Evolutionary conservation across 169 alveolate genomes (phyloP), one percentile per base, ranked within the genome.

Genomic region (Plasmodium billcollinsi): DNA sequence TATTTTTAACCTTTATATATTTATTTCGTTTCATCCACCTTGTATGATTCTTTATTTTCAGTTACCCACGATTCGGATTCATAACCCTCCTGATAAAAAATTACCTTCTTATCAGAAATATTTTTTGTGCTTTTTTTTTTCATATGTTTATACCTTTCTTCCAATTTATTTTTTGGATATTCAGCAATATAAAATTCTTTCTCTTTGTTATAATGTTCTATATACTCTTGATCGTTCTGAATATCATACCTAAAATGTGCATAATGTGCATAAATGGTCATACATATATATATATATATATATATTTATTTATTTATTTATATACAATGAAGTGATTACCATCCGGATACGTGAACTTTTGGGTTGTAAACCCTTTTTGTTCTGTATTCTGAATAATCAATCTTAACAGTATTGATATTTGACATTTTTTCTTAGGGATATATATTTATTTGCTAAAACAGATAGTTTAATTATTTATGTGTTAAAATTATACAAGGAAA

Each of bases 321-420:
- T 54, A 54, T 4, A 3, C 14, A 6, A 20, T 18, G 33, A 54
- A 18, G 21, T 67, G 20, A 62, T 80, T 47, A 80, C 90, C 90
- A 80, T 20, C 90, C 90, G 29, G 90, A 80, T 5, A 80, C 90
- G 15, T 80, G 90, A 29, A 80, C 83, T 58, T 80, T 80, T 11
- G 90, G 90, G 90, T 80, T 80, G 83, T 80, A 80, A 59, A 9
- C 52, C 33, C 73, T 33, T n/a, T 45, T 24, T 67, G 73, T 45
- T 15, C 29, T 15, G 59, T 80, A 80, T 12, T 67, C 73, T 39
- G 73, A 39, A 29, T 5, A 50, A 0, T 66, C 90, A 7, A 26
- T 45, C 11, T 33, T 66, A 8, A 14, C 21, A n/a, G n/a, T 80
- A 21, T 69, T 80, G 3, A 33, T 14, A 43, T 39, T 69, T 1